Conservation (phyloP, 495 filamentous ascomycete species). For the Daldinia vernicosa region DNA sequence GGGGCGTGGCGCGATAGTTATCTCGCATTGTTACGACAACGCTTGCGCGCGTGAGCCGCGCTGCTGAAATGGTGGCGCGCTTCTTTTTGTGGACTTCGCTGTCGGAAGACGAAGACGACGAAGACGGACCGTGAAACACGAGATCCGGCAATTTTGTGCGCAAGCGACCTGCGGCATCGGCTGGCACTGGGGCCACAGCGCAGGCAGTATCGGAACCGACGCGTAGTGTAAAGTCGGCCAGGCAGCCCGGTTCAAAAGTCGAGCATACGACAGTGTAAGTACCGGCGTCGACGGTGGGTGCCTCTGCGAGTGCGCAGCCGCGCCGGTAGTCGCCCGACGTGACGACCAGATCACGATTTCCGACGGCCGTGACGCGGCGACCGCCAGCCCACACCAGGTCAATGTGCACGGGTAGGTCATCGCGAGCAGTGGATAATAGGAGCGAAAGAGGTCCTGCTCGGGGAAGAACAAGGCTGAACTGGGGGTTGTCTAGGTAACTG, state of each 20-base stretch:
- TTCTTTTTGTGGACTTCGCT: constrained; percentile 50
- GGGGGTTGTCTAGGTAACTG: constrained; percentile 83
- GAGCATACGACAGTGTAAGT: constrained; percentile 87
- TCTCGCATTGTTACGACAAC: constrained; percentile 50
- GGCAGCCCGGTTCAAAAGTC: constrained; percentile 83
- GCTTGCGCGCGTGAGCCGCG: constrained; percentile 66
- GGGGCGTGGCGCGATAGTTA: neutral
- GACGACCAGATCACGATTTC: constrained; percentile 77
- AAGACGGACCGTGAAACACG: neutral
- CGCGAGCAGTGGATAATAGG: constrained; percentile 69
- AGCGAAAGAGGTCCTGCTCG: constrained; percentile 68
- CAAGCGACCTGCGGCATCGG: constrained; percentile 75
- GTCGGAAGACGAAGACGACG: constrained; percentile 50
- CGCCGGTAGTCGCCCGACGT: constrained; percentile 86
- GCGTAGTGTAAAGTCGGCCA: constrained; percentile 77
- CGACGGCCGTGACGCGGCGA: constrained; percentile 71
- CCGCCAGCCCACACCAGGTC: constrained; percentile 82
- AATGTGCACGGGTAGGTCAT: constrained; percentile 77
- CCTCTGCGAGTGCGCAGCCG: constrained; percentile 74
- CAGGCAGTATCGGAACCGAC: constrained; percentile 69
- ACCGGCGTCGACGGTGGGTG: constrained; percentile 66
- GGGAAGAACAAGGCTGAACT: constrained; percentile 73
- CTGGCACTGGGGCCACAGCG: constrained; percentile 61
- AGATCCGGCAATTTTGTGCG: constrained; percentile 61
- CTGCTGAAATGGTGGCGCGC: constrained; percentile 59